Evolutionary conservation across 129 eudicot species (phyloP).

Genomic region (Centaurea solstitialis): DNA sequence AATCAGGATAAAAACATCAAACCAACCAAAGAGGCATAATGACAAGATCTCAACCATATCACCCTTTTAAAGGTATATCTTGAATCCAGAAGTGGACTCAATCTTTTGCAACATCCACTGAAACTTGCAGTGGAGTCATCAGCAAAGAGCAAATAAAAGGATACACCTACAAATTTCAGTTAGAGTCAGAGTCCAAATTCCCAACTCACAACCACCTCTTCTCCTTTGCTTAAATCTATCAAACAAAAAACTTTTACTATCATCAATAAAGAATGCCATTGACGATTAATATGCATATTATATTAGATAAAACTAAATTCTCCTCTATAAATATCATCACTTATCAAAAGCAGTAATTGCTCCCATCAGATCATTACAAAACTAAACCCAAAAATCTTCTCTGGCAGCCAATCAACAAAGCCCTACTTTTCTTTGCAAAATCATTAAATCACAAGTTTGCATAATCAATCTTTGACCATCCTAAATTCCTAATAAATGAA

Average conservation of each 20-base stretch:
- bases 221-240: background rate
- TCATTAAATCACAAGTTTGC: slow-evolving; percentile 4
- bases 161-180: slow-evolving; percentile 13
- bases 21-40: background rate
- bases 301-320: background rate
- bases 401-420: background rate
- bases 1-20: background rate
- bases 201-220: slow-evolving; percentile 12
- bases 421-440: background rate
- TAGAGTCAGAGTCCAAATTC: slow-evolving; percentile 1
- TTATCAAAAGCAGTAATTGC: background rate
- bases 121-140: slow-evolving; percentile 2
- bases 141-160: background rate
- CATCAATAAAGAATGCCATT: background rate
- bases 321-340: background rate
- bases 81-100: background rate
- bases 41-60: background rate
- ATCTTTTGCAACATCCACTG: background rate
- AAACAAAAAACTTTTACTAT: background rate
- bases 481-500: background rate
- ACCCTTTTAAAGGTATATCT: background rate
- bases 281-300: background rate
- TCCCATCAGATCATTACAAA: background rate
- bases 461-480: background rate
- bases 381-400: background rate